These are phyloP conservation scores for Calonectria ilicicola DNA, from an alignment of 2,329 filamentous ascomycete species.

Conservation along the genomic window DNA sequence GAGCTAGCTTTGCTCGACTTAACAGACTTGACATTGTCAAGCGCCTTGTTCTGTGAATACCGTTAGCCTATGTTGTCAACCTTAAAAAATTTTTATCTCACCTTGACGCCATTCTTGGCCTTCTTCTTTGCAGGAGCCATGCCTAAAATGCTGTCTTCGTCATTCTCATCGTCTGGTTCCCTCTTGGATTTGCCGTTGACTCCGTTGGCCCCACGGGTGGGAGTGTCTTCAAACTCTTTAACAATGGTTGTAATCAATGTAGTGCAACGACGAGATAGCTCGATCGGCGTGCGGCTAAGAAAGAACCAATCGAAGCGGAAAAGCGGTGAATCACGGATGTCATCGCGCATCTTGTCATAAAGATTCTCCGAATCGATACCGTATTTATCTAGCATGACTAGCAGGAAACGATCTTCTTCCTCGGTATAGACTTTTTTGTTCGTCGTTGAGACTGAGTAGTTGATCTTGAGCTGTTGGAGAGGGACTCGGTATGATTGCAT, in stretches of 20 bases:
- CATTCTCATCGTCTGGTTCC: conserved; percentile 83
- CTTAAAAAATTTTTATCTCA: conserved; percentile 50
- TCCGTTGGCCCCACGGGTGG: conserved; percentile 66
- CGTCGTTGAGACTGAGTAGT: conserved; percentile 97
- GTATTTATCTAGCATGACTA: conserved; percentile 92
- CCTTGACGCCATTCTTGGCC: conserved; percentile 89
- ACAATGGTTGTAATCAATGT: conserved; percentile 95
- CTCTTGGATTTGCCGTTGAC: conserved; percentile 79
- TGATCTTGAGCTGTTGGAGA: conserved; percentile 97
- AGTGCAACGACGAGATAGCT: conserved; percentile 91
- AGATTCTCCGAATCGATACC: conserved; percentile 92
- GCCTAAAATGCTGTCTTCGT: conserved; percentile 83
- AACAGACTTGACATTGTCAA: conserved; percentile 88
- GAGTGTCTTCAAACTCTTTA: conserved; percentile 87
- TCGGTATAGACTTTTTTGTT: conserved; percentile 99
- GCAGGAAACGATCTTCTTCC: conserved; percentile 94
- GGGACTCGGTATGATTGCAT: conserved; percentile 97
- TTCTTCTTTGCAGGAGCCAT: conserved; percentile 94
- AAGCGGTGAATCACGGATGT: conserved; percentile 92
- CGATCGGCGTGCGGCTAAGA: conserved; percentile 90
- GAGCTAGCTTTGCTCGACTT: conserved; percentile 86
- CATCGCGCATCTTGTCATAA: conserved; percentile 95
- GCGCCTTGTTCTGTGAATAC: conserved; percentile 82
- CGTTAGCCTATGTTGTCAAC: conserved; percentile 28
- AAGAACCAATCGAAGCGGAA: conserved; percentile 99